Base-by-base conservation (phyloP, 148 eudicot genomes). In the Cornus suecica region DNA sequence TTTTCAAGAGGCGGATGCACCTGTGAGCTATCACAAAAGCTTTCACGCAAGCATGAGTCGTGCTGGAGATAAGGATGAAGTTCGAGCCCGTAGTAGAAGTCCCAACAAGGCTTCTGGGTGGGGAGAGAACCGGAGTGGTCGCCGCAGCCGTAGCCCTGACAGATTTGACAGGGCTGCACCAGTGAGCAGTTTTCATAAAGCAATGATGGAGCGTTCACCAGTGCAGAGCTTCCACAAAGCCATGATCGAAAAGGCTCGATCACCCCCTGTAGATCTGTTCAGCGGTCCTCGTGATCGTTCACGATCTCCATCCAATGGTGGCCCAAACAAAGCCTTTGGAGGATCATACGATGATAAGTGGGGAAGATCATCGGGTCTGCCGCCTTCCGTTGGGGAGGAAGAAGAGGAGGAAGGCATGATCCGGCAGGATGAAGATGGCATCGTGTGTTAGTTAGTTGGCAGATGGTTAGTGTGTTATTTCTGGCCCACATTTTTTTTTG, bases 121-220 rank as follows among this genome's bases (percentile, higher is more conserved):
- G 86, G 84, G 78, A 29, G 80, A 80, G 52, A 72, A 69, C 70
- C 76, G 77, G 23, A 58, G 70, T 72, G 28, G 68, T 74, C 86
- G 23, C 66, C 79, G 86, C 22, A 76, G 80, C 70, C 86, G 87
- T 54, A 92, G 97, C 74, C 80, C 85, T 22, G 89, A 84, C 42
- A 84, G 88, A 83, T 75, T 68, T 48, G 84, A 78, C 31, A 65
- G 63, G 45, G 87, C 78, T 75, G 75, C 83, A 34, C 78, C 86
- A 13, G 65, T 20, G 24, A 72, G 76, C 58, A 91, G 94, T 75
- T 93, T 91, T 69, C 94, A 87, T 69, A 80, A 91, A 71, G 66
- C 77, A 72, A 86, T 87, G 96, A 90, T 88, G 94, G 85, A 86
- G 69, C 69, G 74, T 75, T 75, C 83, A 24, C 78, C 86, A 4